Base-by-base conservation (phyloP, 345 rosid species). In the Eucalyptus globulus region DNA sequence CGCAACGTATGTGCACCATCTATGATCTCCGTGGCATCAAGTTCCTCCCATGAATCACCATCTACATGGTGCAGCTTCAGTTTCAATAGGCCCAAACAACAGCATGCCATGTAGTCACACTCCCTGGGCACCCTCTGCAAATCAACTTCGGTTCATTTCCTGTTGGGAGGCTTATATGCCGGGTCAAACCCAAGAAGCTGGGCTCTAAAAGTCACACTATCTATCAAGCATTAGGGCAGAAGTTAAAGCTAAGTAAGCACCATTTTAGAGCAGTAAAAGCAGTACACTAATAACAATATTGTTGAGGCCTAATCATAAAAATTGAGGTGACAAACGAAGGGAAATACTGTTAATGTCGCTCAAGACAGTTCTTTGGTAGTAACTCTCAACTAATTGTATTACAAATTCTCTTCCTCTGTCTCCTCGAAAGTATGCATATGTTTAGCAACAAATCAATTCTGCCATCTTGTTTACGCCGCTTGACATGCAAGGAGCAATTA, bases 11-110 rank as follows among this genome's bases (percentile, higher is more conserved):
- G 94, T 89, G 97, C 97, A 88, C 96, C 97, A 87, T 93, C 93
- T 90, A 94, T 95, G 85, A 97, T 95, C 90, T 97, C 97, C 26
- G 90, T 40, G 50, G 92, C 88, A 81, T 94, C 97, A 87, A 97
- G 94, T 90, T 96, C 99, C 93, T 97, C 99, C 99, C 97, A 97
- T 15, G 99, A 96, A 80, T 97, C 98, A 62, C 93, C 98, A 87
- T 90, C 99, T 44, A 94, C 92, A 89, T 90, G 89, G 62, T 91
- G 94, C 89, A 97, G 93, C 93, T 94, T 93, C 43, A 97, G 98
- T 93, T 96, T 95, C 89, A 97, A 93, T 44, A 95, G 6, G 87
- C 93, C 89, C 92, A 95, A 90, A 92, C 95, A 94, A 91, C 95
- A 92, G 45, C 95, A 94, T 58, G 95, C 98, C 2, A 96, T 95